Evolutionary conservation across 106 monocot genomes (phyloP).

Genomic region (Vanilla planifolia): DNA sequence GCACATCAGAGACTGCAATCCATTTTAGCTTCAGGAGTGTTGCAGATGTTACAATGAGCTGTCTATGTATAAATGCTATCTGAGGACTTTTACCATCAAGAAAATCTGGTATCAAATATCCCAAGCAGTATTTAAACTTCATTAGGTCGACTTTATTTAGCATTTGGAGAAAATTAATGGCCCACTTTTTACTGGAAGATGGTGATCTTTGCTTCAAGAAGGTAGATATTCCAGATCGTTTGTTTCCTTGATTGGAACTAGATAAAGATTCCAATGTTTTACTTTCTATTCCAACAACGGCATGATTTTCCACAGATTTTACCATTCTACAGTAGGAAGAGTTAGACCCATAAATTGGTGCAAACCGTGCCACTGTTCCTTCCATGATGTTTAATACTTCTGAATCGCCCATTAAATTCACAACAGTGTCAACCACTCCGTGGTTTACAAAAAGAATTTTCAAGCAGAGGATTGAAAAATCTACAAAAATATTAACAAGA

Average conservation of each 20-base stretch:
- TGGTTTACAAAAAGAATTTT: constrained; percentile 26
- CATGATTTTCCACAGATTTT: neutral
- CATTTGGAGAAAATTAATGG: constrained; percentile 4
- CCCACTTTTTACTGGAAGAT: constrained; percentile 3
- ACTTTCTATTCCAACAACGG: neutral
- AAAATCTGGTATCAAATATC: constrained; percentile 24
- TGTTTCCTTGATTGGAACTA: neutral
- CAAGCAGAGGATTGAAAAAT: constrained; percentile 45
- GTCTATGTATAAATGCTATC: constrained; percentile 41
- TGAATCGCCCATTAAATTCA: neutral
- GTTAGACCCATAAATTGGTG: constrained; percentile 7
- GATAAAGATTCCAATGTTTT: neutral
- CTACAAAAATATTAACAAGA: constrained; percentile 39
- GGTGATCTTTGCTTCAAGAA: constrained; percentile 4
- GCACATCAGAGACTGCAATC: constrained; percentile 5
- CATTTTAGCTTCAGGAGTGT: constrained; percentile 57
- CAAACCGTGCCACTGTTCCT: constrained; percentile 13
- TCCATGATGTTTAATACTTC: constrained; percentile 10
- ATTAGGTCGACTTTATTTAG: constrained; percentile 24
- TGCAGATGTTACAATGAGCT: constrained; percentile 68
- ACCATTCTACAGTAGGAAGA: neutral
- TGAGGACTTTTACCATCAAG: constrained; percentile 44
- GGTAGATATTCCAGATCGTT: neutral
- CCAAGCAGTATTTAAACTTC: constrained; percentile 16
- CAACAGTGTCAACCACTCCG: neutral